These are phyloP conservation scores for Recurvomyces mirabilis DNA, from an alignment of 495 filamentous ascomycete species.

Conservation along the genomic window DNA sequence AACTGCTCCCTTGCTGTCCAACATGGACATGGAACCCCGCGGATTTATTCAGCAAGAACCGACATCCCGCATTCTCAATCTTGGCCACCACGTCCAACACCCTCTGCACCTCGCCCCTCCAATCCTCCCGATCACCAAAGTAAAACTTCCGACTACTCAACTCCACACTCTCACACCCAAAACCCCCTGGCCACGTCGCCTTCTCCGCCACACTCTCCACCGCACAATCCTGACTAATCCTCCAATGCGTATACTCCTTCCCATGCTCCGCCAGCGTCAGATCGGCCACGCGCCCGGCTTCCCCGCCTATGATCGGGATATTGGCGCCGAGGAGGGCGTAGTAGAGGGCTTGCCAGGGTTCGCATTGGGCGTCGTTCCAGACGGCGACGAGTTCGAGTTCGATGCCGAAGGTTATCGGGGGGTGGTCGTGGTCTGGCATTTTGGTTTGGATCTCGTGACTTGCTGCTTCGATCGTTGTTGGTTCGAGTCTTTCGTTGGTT, in stretches of 20 bases:
- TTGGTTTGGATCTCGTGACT: neutral
- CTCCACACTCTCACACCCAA: constrained; percentile 1
- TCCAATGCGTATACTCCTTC: neutral
- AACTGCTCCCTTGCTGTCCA: constrained; percentile 23
- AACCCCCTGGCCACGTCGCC: neutral
- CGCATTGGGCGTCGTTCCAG: neutral
- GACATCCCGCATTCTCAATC: constrained; percentile 1
- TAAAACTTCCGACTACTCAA: constrained; percentile 7
- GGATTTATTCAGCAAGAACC: constrained; percentile 25
- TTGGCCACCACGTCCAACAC: constrained; percentile 3
- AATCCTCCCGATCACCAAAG: constrained; percentile 1
- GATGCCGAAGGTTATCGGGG: constrained; percentile 21
- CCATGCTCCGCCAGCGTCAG: neutral
- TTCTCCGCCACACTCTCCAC: neutral
- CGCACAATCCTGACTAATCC: neutral
- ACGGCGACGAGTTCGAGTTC: constrained; percentile 21
- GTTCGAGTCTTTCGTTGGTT: neutral
- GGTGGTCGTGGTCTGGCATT: neutral
- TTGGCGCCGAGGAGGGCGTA: neutral
- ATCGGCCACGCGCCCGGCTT: neutral
- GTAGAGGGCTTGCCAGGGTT: neutral
- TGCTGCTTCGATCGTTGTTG: neutral
- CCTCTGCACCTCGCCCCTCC: constrained; percentile 6
- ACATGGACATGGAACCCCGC: constrained; percentile 35
- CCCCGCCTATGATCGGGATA: neutral